Evolutionary conservation across 2,329 filamentous ascomycete genomes (phyloP), one percentile per base, ranked within the genome.

Genomic region (Talaromyces sp.): DNA sequence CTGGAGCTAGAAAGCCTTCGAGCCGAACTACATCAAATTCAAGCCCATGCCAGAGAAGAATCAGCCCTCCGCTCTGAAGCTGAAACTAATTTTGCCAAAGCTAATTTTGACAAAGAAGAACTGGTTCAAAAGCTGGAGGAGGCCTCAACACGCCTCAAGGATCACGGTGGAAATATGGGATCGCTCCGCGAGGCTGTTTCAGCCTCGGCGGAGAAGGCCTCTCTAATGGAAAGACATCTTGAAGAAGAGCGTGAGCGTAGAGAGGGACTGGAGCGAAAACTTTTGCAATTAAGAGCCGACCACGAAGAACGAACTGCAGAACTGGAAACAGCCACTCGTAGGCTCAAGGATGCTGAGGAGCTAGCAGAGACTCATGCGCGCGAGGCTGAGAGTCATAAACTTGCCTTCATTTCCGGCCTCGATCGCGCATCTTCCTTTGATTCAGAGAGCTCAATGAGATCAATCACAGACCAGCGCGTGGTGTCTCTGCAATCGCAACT

Each of bases 51-150:
- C 25, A 85, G 95, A 62, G 91, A 98, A 68, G 89, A 96, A 66
- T 86, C 91, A 0, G 85, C 92, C n/a, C 81, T 86, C 30, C 86
- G 88, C 42, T 84, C 91, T 0, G 92, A 97, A 73, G 88, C 93
- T 1, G 82, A 90, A 60, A 86, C 92, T 0, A 82, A 89, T 44
- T 80, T 90, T 49, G 87, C 91, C 67, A 79, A 96, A 62, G 79
- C 96, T n/a, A 83, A 84, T 59, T 84, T 96, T n/a, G 93, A 98
- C 72, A 96, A 95, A 74, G 85, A 88, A 3, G 91, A 96, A 65
- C 75, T 96, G 15, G 82, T 84, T 58, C 79, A 80, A 36, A 90
- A 88, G 71, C 86, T 91, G 60, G 82, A 89, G 19, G 88, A 90
- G 39, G 84, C 84, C 3, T 75, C 87, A 1, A 82, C 83, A n/a